phyloP scores from a whole-genome alignment of 2,329 filamentous ascomycete species.

The Epicoccum nigrum region DNA sequence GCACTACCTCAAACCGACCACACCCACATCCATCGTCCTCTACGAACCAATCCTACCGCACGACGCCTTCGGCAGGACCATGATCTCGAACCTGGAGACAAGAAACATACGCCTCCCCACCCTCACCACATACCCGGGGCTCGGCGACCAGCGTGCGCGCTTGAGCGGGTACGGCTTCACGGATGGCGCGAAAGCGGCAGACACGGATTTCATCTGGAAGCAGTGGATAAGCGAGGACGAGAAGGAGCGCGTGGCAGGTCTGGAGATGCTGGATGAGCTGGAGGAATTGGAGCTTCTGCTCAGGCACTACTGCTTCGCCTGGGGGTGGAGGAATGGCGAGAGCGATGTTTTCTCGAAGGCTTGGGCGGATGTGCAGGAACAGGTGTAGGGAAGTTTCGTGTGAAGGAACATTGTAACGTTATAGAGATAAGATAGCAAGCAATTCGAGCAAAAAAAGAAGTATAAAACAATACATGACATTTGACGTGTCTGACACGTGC shows the following conservation, averaged over 20 bases:
- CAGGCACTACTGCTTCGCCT: slow-evolving; percentile 86
- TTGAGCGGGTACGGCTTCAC: slow-evolving; percentile 71
- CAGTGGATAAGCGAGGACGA: slow-evolving; percentile 73
- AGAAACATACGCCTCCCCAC: slow-evolving; percentile 86
- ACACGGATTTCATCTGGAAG: slow-evolving; percentile 75
- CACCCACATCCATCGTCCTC: slow-evolving; percentile 67
- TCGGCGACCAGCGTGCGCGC: slow-evolving; percentile 71
- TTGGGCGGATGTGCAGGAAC: slow-evolving; percentile 37
- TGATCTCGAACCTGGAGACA: slow-evolving; percentile 86
- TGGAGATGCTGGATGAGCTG: slow-evolving; percentile 92
- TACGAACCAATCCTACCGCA: slow-evolving; percentile 89
- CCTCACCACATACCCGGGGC: slow-evolving; percentile 71
- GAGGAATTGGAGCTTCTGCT: slow-evolving; percentile 92
- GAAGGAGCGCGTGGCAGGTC: slow-evolving; percentile 75
- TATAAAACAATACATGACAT: too few relatives aligned
- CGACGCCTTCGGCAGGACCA: slow-evolving; percentile 87
- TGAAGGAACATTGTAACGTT: neutral
- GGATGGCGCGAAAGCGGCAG: slow-evolving; percentile 60
- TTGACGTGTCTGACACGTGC: slow-evolving; percentile 4
- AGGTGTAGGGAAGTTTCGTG: slow-evolving; percentile 6
- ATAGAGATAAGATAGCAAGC: neutral
- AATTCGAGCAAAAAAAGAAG: neutral
- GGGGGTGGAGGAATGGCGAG: slow-evolving; percentile 74
- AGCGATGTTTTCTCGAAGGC: slow-evolving; percentile 40
- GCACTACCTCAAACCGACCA: slow-evolving; percentile 51